Evolutionary conservation across 768 basidiomycete genomes (phyloP).

Genomic region (Macrolepiota dolichaula): DNA sequence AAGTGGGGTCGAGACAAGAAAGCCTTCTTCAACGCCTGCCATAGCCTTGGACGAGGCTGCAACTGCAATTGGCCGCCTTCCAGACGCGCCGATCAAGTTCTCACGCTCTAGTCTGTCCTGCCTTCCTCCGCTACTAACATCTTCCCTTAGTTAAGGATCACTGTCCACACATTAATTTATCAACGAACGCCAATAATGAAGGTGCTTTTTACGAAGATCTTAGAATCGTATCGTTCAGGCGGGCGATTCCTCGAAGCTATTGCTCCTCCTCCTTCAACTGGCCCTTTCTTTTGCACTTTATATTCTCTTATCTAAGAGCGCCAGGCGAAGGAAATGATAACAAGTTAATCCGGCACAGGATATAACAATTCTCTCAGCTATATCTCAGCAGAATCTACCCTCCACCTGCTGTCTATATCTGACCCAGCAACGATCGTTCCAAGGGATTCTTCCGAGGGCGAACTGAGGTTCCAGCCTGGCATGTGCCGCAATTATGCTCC

Average conservation of each 20-base stretch:
- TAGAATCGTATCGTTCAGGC: background rate
- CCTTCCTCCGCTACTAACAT: background rate
- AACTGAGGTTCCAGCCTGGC: background rate
- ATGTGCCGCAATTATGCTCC: background rate
- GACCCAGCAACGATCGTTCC: background rate
- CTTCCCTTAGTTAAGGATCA: background rate
- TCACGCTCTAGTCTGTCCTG: background rate
- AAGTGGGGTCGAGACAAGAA: slow-evolving; percentile 57
- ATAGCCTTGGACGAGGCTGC: background rate
- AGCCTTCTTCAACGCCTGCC: slow-evolving; percentile 29
- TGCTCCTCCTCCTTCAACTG: background rate
- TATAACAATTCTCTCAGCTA: background rate
- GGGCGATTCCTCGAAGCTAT: background rate
- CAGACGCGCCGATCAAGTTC: slow-evolving; percentile 9
- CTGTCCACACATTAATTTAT: background rate
- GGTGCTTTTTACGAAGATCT: background rate
- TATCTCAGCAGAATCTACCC: background rate
- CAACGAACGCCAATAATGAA: background rate
- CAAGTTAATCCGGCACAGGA: background rate
- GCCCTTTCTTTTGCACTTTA: background rate
- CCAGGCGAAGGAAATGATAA: background rate
- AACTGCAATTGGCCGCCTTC: background rate
- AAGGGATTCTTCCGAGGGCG: slow-evolving; percentile 2
- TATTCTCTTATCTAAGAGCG: background rate
- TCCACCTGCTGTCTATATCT: background rate